Percentiles rank a stretch among this genome's conserved stretches.
phyloP scores from a whole-genome alignment of 148 eudicot genomes.

The Rhododendron kiyosumense region DNA sequence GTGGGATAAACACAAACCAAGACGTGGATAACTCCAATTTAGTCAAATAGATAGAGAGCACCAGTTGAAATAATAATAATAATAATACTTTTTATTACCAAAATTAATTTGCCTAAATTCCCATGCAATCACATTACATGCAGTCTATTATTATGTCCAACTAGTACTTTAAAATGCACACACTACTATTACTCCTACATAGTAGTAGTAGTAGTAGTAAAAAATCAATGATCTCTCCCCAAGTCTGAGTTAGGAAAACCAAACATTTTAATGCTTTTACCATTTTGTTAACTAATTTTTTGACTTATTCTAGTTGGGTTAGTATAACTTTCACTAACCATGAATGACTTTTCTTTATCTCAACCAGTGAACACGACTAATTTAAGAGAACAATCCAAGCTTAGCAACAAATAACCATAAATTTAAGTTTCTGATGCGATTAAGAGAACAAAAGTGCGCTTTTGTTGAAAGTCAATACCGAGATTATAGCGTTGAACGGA shows the following conservation, averaged over 20 bases:
- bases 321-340: constrained; percentile 14
- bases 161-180: not conserved
- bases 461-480: no score
- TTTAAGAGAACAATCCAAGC: no score
- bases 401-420: no score
- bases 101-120: not conserved
- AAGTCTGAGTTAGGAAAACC: constrained; percentile 17
- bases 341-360: constrained; percentile 3
- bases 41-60: no score
- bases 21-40: no score
- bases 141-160: not conserved
- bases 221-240: not conserved
- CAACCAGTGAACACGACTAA: not conserved
- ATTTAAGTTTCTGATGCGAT: no score
- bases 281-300: constrained; percentile 10
- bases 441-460: no score
- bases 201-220: not conserved
- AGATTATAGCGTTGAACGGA: no score
- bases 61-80: no score
- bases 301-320: constrained; percentile 6
- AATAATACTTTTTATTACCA: not conserved
- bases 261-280: constrained; percentile 1
- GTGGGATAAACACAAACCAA: no score
- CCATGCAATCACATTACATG: not conserved
- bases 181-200: no score